Base-by-base conservation (phyloP, 2,329 filamentous ascomycete species). In the Colletotrichum chrysophilum region DNA sequence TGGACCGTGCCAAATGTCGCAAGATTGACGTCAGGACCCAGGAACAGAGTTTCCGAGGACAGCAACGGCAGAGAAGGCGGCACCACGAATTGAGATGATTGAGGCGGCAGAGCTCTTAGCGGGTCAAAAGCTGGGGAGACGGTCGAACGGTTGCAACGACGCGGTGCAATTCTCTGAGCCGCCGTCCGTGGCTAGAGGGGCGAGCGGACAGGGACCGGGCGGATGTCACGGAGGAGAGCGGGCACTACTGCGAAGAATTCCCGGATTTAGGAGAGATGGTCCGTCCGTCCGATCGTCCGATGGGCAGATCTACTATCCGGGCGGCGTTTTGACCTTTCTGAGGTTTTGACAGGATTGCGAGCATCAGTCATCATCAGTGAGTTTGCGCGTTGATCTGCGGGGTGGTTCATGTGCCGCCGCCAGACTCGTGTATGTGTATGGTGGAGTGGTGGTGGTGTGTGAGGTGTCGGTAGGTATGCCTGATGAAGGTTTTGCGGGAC, bases 11-110 rank as follows among this genome's bases (percentile, higher is more conserved):
- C 26, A 55, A 38, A 32, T 73, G n/a, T 64, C 62, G 55, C 36
- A 43, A 75, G 67, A 18, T 60, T 73, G 73, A 75, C 73, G 73
- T 75, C 69, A 73, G 70, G 38, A 26, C 18, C 43, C 56, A 68
- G 30, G 38, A 32, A 58, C 73, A 75, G 9, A 60, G 34, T 60
- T 65, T 28, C 14, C 4, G 43, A 66, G n/a, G 13, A 13, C 60
- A 52, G 34, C 24, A 56, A 43, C 58, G 32, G 18, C 28, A 62
- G 13, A 28, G 55, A 28, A 58, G 55, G 26, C 32, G 55, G 26
- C 32, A 12, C 14, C 28, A 36, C 32, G 34, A 32, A 62, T 38
- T 43, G 24, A 43, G 32, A 58, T 38, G 36, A 38, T 38, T 5
- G 52, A 30, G n/a, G n/a, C 32, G 30, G 56, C 58, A 21, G 60